These are phyloP conservation scores for Cladosporium sp. DNA, from an alignment of 2,329 filamentous ascomycete genomes.

Conservation along the genomic window DNA sequence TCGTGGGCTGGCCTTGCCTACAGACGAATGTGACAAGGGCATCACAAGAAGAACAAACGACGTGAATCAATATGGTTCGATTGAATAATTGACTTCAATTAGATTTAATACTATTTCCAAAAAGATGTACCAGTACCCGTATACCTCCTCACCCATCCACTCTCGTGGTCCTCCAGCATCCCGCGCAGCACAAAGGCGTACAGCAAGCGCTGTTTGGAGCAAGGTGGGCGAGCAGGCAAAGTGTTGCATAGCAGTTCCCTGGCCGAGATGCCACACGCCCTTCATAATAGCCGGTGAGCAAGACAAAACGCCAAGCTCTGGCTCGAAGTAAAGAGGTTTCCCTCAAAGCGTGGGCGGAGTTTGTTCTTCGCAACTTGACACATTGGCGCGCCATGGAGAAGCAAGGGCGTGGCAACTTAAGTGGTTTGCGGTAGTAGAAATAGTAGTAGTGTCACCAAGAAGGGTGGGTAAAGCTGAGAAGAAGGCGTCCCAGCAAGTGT, in stretches of 20 bases:
- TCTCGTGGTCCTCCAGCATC: constrained; percentile 1
- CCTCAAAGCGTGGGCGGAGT: constrained; percentile 14
- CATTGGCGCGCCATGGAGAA: constrained; percentile 79
- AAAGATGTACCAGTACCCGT: constrained; percentile 1
- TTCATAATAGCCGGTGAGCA: constrained; percentile 4
- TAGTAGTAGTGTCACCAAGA: neutral
- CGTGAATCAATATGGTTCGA: no score
- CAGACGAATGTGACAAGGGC: no score
- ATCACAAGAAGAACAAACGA: no score
- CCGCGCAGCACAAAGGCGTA: neutral
- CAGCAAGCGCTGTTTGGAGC: neutral
- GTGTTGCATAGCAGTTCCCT: neutral
- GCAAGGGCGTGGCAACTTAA: constrained; percentile 87
- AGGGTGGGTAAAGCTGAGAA: neutral
- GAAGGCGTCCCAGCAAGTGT: neutral
- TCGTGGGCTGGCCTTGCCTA: no score
- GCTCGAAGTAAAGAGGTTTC: neutral
- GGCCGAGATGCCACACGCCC: constrained; percentile 8
- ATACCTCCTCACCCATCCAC: neutral
- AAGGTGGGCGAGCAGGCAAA: constrained; percentile 2
- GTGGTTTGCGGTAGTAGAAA: constrained; percentile 64
- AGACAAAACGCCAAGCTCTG: constrained; percentile 11
- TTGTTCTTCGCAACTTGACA: constrained; percentile 92
- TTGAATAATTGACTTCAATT: neutral
- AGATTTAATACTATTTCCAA: neutral